These are phyloP conservation scores for Zasmidium angulare DNA, from an alignment of 2,329 filamentous ascomycete species.

Conservation along the genomic window DNA sequence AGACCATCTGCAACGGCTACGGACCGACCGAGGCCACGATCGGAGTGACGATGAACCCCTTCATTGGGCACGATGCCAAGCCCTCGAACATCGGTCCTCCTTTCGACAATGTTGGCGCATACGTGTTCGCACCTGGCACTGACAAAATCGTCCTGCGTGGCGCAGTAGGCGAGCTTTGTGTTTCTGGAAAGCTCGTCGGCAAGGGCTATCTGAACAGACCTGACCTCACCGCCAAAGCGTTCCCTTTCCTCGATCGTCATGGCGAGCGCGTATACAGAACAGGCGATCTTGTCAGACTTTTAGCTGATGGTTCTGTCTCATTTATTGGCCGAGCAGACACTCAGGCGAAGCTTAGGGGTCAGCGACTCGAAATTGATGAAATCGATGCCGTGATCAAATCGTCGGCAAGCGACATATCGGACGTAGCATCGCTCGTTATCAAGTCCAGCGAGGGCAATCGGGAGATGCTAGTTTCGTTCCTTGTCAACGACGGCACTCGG, in stretches of 20 bases:
- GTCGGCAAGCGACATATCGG: slow-evolving; percentile 57
- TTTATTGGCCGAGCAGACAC: slow-evolving; percentile 88
- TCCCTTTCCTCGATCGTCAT: slow-evolving; percentile 61
- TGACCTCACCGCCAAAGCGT: slow-evolving; percentile 74
- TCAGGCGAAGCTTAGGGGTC: slow-evolving; percentile 87
- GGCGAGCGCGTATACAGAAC: slow-evolving; percentile 70
- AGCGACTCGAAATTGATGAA: slow-evolving; percentile 85
- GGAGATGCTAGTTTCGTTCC: slow-evolving; percentile 79
- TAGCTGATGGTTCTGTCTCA: slow-evolving; percentile 79
- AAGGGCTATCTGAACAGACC: slow-evolving; percentile 82
- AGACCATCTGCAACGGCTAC: slow-evolving; percentile 85
- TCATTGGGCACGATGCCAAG: slow-evolving; percentile 73
- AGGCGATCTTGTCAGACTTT: slow-evolving; percentile 79
- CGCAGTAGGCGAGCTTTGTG: slow-evolving; percentile 81
- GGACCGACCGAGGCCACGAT: slow-evolving; percentile 93
- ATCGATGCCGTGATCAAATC: slow-evolving; percentile 80
- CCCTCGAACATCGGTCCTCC: slow-evolving; percentile 85
- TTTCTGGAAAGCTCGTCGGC: slow-evolving; percentile 82
- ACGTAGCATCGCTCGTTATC: slow-evolving; percentile 74
- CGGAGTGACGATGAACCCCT: slow-evolving; percentile 84
- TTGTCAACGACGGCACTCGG: slow-evolving; percentile 39
- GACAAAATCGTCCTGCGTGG: slow-evolving; percentile 72
- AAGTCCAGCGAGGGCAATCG: slow-evolving; percentile 72
- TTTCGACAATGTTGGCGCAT: slow-evolving; percentile 84
- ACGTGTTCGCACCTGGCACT: slow-evolving; percentile 70